Evolutionary conservation across 2,329 filamentous ascomycete genomes (phyloP).

Genomic region (Fusarium chuoi): DNA sequence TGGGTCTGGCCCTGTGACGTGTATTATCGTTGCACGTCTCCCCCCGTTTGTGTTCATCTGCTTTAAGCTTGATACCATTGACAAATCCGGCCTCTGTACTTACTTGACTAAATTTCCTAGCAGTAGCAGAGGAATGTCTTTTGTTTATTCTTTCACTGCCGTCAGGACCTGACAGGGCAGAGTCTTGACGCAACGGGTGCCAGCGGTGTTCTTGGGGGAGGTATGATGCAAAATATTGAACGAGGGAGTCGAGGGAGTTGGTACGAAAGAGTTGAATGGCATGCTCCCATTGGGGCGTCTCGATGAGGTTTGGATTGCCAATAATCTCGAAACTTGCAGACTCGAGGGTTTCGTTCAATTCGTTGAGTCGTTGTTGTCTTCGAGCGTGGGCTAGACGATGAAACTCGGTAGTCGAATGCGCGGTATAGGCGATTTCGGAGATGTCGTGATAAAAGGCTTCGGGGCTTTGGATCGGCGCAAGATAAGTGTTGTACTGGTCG

Average conservation of each 20-base stretch:
- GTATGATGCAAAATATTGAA: conserved; percentile 59
- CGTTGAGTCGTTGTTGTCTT: conserved; percentile 61
- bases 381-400: conserved; percentile 61
- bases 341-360: conserved; percentile 64
- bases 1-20: neutral
- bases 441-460: conserved; percentile 69
- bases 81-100: neutral
- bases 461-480: conserved; percentile 63
- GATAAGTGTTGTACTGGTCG: conserved; percentile 66
- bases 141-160: rapidly evolving
- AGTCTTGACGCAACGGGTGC: neutral
- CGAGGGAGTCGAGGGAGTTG: conserved; percentile 65
- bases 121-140: neutral
- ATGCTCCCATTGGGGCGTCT: conserved; percentile 64
- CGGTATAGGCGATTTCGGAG: conserved; percentile 62
- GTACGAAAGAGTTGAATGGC: conserved; percentile 67
- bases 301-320: conserved; percentile 64
- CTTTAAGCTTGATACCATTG: too few relatives aligned
- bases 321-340: conserved; percentile 66
- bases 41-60: neutral
- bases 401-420: conserved; percentile 60
- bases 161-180: too few relatives aligned
- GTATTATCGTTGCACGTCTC: neutral
- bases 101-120: neutral
- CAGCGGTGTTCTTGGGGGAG: neutral